Evolutionary conservation across 257 asterid species (phyloP).

Genomic region (Verbascum thapsus): DNA sequence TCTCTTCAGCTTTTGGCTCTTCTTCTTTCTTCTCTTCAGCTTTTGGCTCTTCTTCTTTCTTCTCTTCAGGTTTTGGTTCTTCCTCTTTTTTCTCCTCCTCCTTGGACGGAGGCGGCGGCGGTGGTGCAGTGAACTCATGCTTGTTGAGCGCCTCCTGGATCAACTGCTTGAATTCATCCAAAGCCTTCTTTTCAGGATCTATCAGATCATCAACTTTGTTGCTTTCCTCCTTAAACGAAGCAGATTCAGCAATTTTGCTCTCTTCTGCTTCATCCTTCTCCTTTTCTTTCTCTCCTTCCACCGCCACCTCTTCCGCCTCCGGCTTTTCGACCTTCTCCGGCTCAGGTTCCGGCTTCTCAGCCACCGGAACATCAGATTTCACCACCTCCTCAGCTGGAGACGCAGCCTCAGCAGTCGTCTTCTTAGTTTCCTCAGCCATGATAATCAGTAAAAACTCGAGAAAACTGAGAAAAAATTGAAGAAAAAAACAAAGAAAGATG

Average conservation of each 20-base stretch:
- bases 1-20: constrained; percentile 33
- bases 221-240: constrained; percentile 85
- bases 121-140: constrained; percentile 82
- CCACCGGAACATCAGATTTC: constrained; percentile 58
- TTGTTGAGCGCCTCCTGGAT: constrained; percentile 76
- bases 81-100: constrained; percentile 41
- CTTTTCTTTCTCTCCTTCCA: constrained; percentile 33
- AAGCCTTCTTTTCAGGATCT: constrained; percentile 85
- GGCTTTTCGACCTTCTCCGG: constrained; percentile 35
- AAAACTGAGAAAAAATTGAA: neutral
- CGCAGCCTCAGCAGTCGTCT: constrained; percentile 50
- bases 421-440: constrained; percentile 85
- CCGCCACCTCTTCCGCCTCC: constrained; percentile 35
- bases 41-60: constrained; percentile 39
- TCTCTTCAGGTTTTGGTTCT: constrained; percentile 26
- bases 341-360: constrained; percentile 49
- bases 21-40: constrained; percentile 32
- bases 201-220: constrained; percentile 85
- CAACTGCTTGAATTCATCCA: constrained; percentile 76
- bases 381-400: constrained; percentile 45
- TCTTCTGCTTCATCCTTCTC: constrained; percentile 36
- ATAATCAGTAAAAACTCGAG: neutral
- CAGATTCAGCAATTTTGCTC: constrained; percentile 57
- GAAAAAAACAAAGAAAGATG: constrained; percentile 1
- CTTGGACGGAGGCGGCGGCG: constrained; percentile 46